phyloP scores from a whole-genome alignment of 352 stramenopile species.

The Pythium guiyangense region DNA sequence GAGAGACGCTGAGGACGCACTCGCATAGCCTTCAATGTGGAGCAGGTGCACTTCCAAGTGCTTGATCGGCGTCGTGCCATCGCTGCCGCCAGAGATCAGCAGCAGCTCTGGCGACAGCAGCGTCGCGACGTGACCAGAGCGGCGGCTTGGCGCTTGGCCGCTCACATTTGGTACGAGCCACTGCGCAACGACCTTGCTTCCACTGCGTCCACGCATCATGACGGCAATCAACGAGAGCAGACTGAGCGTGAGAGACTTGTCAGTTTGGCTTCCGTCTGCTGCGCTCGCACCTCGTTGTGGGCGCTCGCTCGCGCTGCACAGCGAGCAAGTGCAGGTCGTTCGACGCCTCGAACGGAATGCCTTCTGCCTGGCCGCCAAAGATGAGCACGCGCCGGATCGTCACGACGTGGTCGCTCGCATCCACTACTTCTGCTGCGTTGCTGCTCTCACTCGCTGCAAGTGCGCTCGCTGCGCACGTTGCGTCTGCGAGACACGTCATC shows the following conservation, averaged over 20 bases:
- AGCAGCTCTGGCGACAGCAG: constrained; percentile 36
- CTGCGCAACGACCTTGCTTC: constrained; percentile 19
- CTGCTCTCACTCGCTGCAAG: background rate
- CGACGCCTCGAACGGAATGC: constrained; percentile 62
- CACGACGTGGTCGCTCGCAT: constrained; percentile 9
- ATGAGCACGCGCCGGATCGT: constrained; percentile 46
- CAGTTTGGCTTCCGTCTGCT: background rate
- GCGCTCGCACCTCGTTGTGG: background rate
- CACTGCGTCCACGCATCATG: background rate
- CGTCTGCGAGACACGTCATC: constrained; percentile 52
- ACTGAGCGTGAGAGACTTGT: too few relatives aligned
- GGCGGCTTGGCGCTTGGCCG: constrained; percentile 30
- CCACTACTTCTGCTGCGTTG: background rate
- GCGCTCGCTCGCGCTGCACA: constrained; percentile 1
- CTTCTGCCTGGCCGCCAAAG: constrained; percentile 66
- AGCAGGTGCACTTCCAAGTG: constrained; percentile 35
- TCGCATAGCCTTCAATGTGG: constrained; percentile 28
- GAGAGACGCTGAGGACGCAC: constrained; percentile 12
- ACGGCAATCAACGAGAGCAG: too few relatives aligned
- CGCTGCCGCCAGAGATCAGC: constrained; percentile 59
- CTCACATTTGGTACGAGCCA: constrained; percentile 33
- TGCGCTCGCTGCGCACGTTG: background rate
- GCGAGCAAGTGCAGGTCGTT: constrained; percentile 52
- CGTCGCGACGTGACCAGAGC: constrained; percentile 44
- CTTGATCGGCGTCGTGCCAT: constrained; percentile 47